Evolutionary conservation across 208 protist species (phyloP), one percentile per base, ranked within the genome.

Genomic region (Leishmania guyanensis): DNA sequence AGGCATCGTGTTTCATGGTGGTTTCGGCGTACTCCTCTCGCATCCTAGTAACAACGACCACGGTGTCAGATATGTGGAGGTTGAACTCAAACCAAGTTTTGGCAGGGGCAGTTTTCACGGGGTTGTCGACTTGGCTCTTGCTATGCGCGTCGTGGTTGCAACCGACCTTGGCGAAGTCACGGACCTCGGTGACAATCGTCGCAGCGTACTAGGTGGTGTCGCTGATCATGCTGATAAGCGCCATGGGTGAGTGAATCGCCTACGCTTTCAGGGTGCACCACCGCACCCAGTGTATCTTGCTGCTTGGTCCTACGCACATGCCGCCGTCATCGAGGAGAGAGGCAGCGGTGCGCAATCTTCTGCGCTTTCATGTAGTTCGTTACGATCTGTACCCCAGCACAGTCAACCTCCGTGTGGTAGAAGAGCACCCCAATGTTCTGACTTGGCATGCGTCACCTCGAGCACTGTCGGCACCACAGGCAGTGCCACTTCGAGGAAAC

Each of bases 51-150:
- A 84, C 43, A 12, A 87, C 77, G 36, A 75, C 77, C n/a, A 77
- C 71, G 9, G 50, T 62, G n/a, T 86, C 84, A 14, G 84, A 79
- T 39, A 87, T 86, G 48, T 84, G 84, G 26, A 86, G 76, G 58
- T 85, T 86, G 74, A 88, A 93, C 68, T 82, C 69, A 53, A 91
- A 82, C 22, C 9, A 36, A 69, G 84, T 89, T 33, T 90, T 83
- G n/a, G 80, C 88, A 8, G 90, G 90, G 36, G 91, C 88, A n/a
- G 90, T 93, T 78, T 91, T 91, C 36, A 87, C 80, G 43, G 87
- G 86, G 58, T 85, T 89, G 50, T 86, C 88, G 46, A 85, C 85
- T 14, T 80, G 53, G 60, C 68, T 79, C 20, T 75, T 65, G 51
- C 85, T 78, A 14, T 66, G 83, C 8, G 73, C 53, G 29, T 79